These are phyloP conservation scores for Westerdykella sp. DNA, from an alignment of 2,329 filamentous ascomycete genomes.

Conservation along the genomic window DNA sequence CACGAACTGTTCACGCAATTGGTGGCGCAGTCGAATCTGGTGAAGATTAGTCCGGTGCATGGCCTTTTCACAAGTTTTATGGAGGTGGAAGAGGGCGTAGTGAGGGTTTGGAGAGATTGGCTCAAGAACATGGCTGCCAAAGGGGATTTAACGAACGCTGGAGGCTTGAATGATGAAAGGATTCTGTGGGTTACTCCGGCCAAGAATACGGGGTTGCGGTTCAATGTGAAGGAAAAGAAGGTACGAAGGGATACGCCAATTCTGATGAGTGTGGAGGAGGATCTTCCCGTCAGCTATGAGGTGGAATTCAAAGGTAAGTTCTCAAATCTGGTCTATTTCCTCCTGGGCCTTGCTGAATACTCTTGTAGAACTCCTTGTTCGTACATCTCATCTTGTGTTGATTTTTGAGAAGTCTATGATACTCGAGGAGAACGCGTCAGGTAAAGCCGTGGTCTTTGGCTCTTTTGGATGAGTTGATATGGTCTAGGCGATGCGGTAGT, in stretches of 20 bases:
- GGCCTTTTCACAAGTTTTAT: constrained; percentile 60
- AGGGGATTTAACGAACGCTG: neutral
- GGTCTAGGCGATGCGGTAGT: no score
- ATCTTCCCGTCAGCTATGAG: constrained; percentile 62
- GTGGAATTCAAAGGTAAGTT: constrained; percentile 65
- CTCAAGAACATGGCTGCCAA: constrained; percentile 44
- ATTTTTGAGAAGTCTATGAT: no score
- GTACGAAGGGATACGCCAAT: constrained; percentile 46
- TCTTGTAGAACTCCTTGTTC: constrained; percentile 24
- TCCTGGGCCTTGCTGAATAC: neutral
- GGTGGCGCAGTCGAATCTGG: constrained; percentile 60
- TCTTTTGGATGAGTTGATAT: no score
- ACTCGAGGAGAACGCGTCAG: no score
- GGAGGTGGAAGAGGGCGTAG: constrained; percentile 60
- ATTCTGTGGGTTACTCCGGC: constrained; percentile 64
- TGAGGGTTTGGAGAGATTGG: constrained; percentile 70
- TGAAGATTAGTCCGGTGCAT: constrained; percentile 56
- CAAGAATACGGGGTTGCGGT: constrained; percentile 61
- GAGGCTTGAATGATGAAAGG: constrained; percentile 9
- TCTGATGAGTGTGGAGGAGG: constrained; percentile 55
- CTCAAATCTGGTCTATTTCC: neutral
- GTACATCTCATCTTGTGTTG: constrained; percentile 15
- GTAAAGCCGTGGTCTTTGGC: no score
- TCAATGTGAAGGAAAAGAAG: constrained; percentile 55
- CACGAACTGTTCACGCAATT: constrained; percentile 71